phyloP scores from a whole-genome alignment of 306 rosid genomes.

The barrel medic (Medicago truncatula) region DNA sequence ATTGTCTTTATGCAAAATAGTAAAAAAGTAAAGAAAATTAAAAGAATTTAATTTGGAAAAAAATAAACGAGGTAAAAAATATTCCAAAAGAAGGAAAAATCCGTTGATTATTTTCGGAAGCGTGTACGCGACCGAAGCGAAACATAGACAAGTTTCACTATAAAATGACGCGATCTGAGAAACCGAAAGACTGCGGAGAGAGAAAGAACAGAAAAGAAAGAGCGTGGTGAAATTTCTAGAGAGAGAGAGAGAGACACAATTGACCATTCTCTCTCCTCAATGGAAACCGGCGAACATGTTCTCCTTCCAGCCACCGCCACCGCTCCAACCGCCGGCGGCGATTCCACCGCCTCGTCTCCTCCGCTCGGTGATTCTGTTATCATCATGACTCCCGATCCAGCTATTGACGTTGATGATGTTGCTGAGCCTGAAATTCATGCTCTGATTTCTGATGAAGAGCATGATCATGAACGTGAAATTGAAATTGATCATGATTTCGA shows the following conservation, averaged over 20 bases:
- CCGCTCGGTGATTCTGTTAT: conserved; percentile 8
- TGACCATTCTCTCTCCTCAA: conserved; percentile 46
- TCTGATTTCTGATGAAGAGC: conserved; percentile 64
- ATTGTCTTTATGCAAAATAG: neutral
- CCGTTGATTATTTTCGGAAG: neutral
- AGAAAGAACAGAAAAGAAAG: conserved; percentile 55
- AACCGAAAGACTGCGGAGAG: conserved; percentile 33
- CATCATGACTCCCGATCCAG: conserved; percentile 36
- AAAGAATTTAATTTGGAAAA: neutral
- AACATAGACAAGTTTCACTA: neutral
- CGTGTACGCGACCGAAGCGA: conserved; percentile 20
- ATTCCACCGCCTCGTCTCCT: conserved; percentile 46
- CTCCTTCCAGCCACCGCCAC: conserved; percentile 43
- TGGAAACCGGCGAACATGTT: conserved; percentile 76
- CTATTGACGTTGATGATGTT: conserved; percentile 41
- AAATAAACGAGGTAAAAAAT: neutral
- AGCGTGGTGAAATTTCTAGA: conserved; percentile 50
- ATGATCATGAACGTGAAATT: conserved; percentile 40
- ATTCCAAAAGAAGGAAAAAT: neutral
- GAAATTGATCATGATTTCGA: conserved; percentile 30
- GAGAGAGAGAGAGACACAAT: conserved; percentile 24
- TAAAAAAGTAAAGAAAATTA: neutral
- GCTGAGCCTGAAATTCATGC: conserved; percentile 53
- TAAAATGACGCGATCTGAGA: conserved; percentile 36
- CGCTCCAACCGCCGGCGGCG: conserved; percentile 46